Base-by-base conservation (phyloP, 768 basidiomycete species). In the Holtermanniella nyarrowii region DNA sequence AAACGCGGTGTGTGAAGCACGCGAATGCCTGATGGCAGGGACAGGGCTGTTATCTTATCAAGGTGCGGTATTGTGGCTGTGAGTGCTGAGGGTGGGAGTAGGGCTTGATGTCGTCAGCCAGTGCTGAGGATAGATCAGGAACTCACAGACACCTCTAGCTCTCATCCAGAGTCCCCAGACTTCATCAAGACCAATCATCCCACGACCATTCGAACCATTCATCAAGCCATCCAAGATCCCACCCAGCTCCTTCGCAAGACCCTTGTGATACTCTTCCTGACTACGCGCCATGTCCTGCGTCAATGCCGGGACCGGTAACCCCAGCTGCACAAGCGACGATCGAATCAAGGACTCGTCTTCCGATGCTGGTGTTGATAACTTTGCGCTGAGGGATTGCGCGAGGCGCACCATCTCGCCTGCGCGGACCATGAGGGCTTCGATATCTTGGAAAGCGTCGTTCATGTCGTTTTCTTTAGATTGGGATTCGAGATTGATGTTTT, bases 91-190 rank as follows among this genome's bases (percentile, higher is more conserved):
- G 93, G 95, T 3, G 93, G 84, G 41, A 97, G 81, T 31, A 99
- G 79, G 3, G 91, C 91, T 90, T 57, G 26, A 44, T 20, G 5
- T 48, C 16, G 16, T 49, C 26, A 1, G 26, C 21, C 16, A 16
- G 14, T 40, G 26, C n/a, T 4, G 20, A 46, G 41, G 11, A 20
- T 31, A 42, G 21, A 26, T 23, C 11, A 20, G 7, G n/a, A 20
- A 66, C 83, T 68, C 69, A 88, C 89, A 84, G 49, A 93, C 84
- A 45, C 90, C 90, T 58, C 90, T 75, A 4, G 88, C 89, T 52
- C 90, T 82, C 65, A 91, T 93, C 90, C 90, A 95, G 1, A 85
- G 82, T 23, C 87, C 87, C 90, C 90, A 96, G 0, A 85, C 85
- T 71, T 93, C 90, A 65, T 96, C 90, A 23, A 95, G 72, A 0